Evolutionary conservation across 2,329 filamentous ascomycete species (phyloP).

Genomic region (Huntiella moniliformis): DNA sequence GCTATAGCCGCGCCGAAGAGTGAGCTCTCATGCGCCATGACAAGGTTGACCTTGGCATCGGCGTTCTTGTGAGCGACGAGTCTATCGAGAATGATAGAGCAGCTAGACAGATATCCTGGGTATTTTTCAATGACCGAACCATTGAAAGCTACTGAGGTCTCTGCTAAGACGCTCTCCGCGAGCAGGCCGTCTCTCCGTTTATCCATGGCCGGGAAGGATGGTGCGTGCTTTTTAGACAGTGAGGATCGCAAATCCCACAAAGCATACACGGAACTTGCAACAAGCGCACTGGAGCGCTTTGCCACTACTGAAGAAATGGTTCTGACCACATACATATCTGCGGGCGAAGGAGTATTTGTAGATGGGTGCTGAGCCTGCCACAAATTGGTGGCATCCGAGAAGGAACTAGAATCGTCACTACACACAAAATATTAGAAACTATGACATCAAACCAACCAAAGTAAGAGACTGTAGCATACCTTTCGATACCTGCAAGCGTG

Average conservation of each 20-base stretch:
- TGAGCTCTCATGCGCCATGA: conserved; percentile 55
- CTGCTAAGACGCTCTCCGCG: conserved; percentile 26
- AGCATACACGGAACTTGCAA: conserved; percentile 39
- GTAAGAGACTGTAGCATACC: conserved; percentile 23
- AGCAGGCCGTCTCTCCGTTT: conserved; percentile 28
- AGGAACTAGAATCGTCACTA: conserved; percentile 1
- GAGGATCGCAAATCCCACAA: conserved; percentile 39
- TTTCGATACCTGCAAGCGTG: conserved; percentile 37
- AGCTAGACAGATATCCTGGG: conserved; percentile 42
- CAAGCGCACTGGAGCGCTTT: conserved; percentile 37
- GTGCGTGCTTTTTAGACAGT: conserved; percentile 20
- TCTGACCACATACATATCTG: conserved; percentile 34
- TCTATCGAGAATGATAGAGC: conserved; percentile 44
- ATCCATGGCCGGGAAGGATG: conserved; percentile 17
- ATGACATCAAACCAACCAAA: neutral
- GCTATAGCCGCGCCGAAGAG: conserved; percentile 59
- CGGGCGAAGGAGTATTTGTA: conserved; percentile 20
- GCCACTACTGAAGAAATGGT: conserved; percentile 35
- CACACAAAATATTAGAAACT: neutral
- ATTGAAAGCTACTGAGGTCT: conserved; percentile 54
- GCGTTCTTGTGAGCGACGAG: conserved; percentile 29
- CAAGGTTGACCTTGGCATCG: conserved; percentile 34
- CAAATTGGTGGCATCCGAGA: neutral
- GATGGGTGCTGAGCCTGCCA: conserved; percentile 18
- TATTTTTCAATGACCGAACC: conserved; percentile 67